A percentile compares a stretch with the other conserved stretches of the same genome.
Evolutionary conservation across 1,284 basidiomycete species (phyloP).

Genomic region (Erythrobasidium hasegawianum): DNA sequence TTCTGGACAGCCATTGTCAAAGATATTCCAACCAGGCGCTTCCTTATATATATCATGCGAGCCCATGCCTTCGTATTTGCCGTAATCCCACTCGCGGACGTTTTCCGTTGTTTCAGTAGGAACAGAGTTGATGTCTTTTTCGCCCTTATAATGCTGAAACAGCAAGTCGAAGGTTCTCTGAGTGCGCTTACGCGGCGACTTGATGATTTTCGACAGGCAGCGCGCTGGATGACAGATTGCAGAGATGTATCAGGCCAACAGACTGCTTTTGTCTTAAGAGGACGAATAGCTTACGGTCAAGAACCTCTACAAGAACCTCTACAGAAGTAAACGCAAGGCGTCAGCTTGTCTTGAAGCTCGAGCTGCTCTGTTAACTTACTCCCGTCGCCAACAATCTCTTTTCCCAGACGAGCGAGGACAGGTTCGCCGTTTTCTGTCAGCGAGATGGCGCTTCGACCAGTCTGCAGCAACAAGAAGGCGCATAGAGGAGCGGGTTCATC

Average conservation of each 20-base stretch:
- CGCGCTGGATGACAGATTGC: constrained; percentile 63
- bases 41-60: constrained; percentile 67
- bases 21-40: constrained; percentile 64
- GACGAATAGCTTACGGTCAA: constrained; percentile 10
- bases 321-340: too few species aligned
- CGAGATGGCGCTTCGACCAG: constrained; percentile 80
- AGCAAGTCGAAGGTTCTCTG: constrained; percentile 78
- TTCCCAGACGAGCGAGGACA: constrained; percentile 64
- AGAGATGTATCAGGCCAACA: neutral
- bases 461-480: constrained; percentile 54
- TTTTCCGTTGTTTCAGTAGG: constrained; percentile 45
- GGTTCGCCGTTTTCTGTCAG: constrained; percentile 71
- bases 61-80: constrained; percentile 71
- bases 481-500: too few species aligned
- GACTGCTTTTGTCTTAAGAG: neutral
- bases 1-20: constrained; percentile 56
- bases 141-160: constrained; percentile 58
- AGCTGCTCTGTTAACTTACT: constrained; percentile 60
- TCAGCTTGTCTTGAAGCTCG: too few species aligned
- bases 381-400: constrained; percentile 66
- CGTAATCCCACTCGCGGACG: constrained; percentile 77
- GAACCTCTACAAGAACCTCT: constrained; percentile 20
- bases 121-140: constrained; percentile 46
- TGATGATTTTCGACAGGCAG: constrained; percentile 69
- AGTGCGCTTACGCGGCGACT: constrained; percentile 80